These are phyloP conservation scores for Magnusiomyces suaveolens DNA, from an alignment of 1,139 yeast species.

Conservation along the genomic window DNA sequence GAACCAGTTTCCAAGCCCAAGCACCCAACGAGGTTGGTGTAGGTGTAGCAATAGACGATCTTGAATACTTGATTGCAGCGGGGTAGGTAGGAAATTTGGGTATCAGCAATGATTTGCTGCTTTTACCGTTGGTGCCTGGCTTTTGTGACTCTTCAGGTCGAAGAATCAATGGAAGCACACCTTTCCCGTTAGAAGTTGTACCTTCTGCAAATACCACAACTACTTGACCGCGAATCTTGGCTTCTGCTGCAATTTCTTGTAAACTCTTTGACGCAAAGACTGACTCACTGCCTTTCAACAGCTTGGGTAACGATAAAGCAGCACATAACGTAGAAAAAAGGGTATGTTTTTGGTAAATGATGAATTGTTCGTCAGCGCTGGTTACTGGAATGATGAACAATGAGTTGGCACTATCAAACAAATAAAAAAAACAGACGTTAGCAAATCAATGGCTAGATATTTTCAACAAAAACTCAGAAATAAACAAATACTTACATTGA, in stretches of 20 bases:
- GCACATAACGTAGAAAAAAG: constrained; percentile 14
- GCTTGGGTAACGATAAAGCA: constrained; percentile 17
- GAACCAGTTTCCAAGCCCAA: constrained; percentile 19
- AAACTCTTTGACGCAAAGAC: not conserved
- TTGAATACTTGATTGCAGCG: constrained; percentile 29
- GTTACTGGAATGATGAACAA: constrained; percentile 26
- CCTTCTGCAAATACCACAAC: constrained; percentile 34
- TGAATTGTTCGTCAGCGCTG: constrained; percentile 4
- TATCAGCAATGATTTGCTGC: not conserved
- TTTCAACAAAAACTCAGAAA: not conserved
- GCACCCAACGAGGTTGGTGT: constrained; percentile 18
- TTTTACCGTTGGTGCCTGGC: constrained; percentile 1
- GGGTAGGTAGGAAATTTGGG: constrained; percentile 22
- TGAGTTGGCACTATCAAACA: constrained; percentile 17
- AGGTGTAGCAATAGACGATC: constrained; percentile 24
- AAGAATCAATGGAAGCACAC: constrained; percentile 27
- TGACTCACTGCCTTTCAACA: not conserved
- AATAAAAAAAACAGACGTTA: not conserved
- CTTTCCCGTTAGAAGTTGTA: constrained; percentile 36
- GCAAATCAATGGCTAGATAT: not conserved
- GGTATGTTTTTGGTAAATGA: constrained; percentile 6
- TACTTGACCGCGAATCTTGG: constrained; percentile 21
- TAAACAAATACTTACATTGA: constrained; percentile 16
- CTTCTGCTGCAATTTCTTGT: constrained; percentile 19
- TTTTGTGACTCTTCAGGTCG: not conserved